Evolutionary conservation across 768 basidiomycete genomes (phyloP), one percentile per base, ranked within the genome.

Genomic region (Lentinus brumalis): DNA sequence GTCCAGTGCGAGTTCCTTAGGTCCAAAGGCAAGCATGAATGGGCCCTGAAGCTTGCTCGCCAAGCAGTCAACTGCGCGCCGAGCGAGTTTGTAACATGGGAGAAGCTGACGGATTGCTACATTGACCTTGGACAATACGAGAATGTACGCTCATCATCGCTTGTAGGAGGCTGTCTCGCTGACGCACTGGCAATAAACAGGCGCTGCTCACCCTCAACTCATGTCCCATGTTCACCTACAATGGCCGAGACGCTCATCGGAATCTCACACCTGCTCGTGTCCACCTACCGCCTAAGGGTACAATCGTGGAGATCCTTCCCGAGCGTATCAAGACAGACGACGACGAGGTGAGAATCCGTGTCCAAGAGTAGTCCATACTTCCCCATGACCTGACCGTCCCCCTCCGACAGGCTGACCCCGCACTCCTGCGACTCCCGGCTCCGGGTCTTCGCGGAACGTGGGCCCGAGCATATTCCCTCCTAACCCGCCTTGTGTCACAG

Each of bases 171-270:
- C 10, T 35, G 15, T 32, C 18, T 30, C 18, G 40, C 42, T 15
- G 12, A 56, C 10, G 26, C 44, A 35, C 6, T 35, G 35, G 56
- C 52, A 45, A 26, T 30, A 31, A 14, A 8, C 50, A 81, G 81
- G 94, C 95, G 0, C 79, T 98, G 14, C 79, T 98, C 44, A 97
- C 96, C 1, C 85, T 98, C 51, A 98, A 98, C 71, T 98, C 96
- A n/a, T 98, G 97, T 77, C 96, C 96, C 2, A 98, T 99, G 97
- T 99, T 99, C 77, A 98, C 97, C 8, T 98, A 92, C 77, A 97
- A 97, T 70, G 96, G 97, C 46, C 87, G 96, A 21, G 97, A 99
- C 73, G 81, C 88, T 3, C 97, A 99, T 71, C 85, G 95, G 4
- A 86, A 83, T 72, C 85, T 98, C 10, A 80, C 89, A 1, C 87